Conservation (phyloP, 2,329 filamentous ascomycete species). For the Colletotrichum acutatum region DNA sequence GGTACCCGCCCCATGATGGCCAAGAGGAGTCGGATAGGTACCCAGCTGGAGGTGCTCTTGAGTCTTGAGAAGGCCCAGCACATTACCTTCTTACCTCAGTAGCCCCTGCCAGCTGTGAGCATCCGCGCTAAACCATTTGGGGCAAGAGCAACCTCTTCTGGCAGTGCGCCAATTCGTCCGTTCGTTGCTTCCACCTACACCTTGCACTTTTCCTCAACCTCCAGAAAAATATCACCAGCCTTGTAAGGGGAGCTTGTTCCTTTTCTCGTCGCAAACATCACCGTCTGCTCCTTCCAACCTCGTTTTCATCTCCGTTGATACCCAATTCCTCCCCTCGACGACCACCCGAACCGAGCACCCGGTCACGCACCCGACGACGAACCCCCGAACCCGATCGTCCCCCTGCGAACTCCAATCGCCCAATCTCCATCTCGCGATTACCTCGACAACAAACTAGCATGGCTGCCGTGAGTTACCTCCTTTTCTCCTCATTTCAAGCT, state of each 20-base stretch:
- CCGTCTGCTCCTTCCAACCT: slow-evolving; percentile 30
- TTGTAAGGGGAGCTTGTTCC: slow-evolving; percentile 36
- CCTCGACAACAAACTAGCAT: slow-evolving; percentile 35
- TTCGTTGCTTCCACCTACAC: slow-evolving; percentile 34
- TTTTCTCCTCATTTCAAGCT: background rate
- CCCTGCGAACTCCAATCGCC: slow-evolving; percentile 22
- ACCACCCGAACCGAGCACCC: slow-evolving; percentile 29
- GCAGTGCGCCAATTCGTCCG: slow-evolving; percentile 37
- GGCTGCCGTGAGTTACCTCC: slow-evolving; percentile 35
- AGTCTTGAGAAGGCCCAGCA: slow-evolving; percentile 15
- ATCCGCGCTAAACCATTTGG: slow-evolving; percentile 26
- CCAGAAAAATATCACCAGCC: slow-evolving; percentile 39
- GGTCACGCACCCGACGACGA: slow-evolving; percentile 23
- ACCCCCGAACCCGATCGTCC: slow-evolving; percentile 26
- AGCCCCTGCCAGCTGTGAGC: slow-evolving; percentile 25
- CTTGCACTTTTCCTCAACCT: slow-evolving; percentile 36
- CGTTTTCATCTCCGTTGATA: slow-evolving; percentile 38
- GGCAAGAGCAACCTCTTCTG: slow-evolving; percentile 30
- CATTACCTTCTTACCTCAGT: slow-evolving; percentile 9
- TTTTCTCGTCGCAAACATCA: slow-evolving; percentile 37
- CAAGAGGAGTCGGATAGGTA: background rate
- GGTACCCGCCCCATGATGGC: background rate
- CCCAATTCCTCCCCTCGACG: slow-evolving; percentile 21
- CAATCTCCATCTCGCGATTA: slow-evolving; percentile 30
- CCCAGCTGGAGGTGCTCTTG: slow-evolving; percentile 7